Conservation (phyloP, 2,329 filamentous ascomycete species). For the Scedosporium aurantiacum region DNA sequence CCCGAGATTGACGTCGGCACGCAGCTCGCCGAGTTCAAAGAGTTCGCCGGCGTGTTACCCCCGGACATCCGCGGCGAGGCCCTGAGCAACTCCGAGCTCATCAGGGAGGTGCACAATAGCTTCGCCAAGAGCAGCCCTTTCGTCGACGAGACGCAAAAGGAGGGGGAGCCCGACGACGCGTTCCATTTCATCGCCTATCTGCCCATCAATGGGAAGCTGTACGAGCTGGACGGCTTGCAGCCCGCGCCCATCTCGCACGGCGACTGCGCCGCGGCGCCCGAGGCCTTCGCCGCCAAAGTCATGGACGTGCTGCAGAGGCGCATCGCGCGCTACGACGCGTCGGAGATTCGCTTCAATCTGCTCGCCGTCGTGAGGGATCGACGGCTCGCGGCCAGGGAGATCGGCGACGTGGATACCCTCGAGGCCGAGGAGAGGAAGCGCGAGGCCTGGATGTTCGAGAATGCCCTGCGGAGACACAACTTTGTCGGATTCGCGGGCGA, state of each 20-base stretch:
- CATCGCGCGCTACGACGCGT: slow-evolving; percentile 71
- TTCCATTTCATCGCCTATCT: slow-evolving; percentile 98
- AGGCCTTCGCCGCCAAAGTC: slow-evolving; percentile 67
- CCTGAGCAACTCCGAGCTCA: slow-evolving; percentile 52
- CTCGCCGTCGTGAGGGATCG: slow-evolving; percentile 85
- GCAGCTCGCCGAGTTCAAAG: slow-evolving; percentile 66
- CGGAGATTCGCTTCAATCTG: slow-evolving; percentile 92
- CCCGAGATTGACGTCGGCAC: slow-evolving; percentile 59
- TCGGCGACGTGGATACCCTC: slow-evolving; percentile 71
- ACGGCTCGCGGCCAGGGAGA: slow-evolving; percentile 62
- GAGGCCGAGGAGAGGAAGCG: slow-evolving; percentile 75
- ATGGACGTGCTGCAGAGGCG: slow-evolving; percentile 78
- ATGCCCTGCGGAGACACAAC: slow-evolving; percentile 81
- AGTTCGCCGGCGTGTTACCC: slow-evolving; percentile 78
- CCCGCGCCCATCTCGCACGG: slow-evolving; percentile 88
- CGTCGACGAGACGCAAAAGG: slow-evolving; percentile 73
- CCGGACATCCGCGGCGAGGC: slow-evolving; percentile 56
- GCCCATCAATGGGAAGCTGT: slow-evolving; percentile 64
- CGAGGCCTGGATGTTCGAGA: slow-evolving; percentile 86
- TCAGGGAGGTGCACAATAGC: slow-evolving; percentile 75
- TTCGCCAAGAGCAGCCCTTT: slow-evolving; percentile 86
- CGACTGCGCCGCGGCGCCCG: slow-evolving; percentile 41
- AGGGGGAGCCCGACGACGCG: slow-evolving; percentile 68
- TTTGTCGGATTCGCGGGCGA: slow-evolving; percentile 94
- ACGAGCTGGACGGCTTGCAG: slow-evolving; percentile 92